Evolutionary conservation across 1,284 basidiomycete genomes (phyloP).

Genomic region (Ganoderma multipileum): DNA sequence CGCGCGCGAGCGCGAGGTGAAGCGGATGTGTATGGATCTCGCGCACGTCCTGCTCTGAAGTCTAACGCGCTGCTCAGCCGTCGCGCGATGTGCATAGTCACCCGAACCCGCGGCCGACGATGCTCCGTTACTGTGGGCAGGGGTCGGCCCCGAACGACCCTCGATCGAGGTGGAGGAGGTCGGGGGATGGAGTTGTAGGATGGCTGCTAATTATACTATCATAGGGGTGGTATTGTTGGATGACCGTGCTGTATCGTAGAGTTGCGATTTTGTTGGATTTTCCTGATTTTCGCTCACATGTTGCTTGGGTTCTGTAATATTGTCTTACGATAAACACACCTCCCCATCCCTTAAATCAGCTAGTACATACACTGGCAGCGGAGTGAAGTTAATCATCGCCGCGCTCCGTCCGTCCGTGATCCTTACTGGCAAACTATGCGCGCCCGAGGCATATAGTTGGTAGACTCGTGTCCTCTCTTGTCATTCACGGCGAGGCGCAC

Average conservation of each 20-base stretch:
- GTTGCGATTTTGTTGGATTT: neutral
- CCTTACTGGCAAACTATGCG: neutral
- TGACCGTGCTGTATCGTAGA: neutral
- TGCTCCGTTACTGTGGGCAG: neutral
- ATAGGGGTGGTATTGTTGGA: neutral
- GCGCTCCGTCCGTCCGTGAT: neutral
- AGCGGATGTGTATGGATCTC: constrained; percentile 65
- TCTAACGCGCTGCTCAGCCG: constrained; percentile 36
- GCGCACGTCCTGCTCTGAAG: constrained; percentile 56
- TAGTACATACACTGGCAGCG: neutral
- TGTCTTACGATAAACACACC: neutral
- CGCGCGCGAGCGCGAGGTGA: constrained; percentile 67
- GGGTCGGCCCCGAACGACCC: neutral
- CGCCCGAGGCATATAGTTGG: neutral
- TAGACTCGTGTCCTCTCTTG: constrained; percentile 1
- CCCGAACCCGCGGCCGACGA: neutral
- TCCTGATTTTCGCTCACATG: neutral
- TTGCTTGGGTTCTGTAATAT: neutral
- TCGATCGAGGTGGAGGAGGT: neutral
- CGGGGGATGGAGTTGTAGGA: constrained; percentile 19
- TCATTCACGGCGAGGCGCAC: constrained; percentile 13
- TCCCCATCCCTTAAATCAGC: neutral
- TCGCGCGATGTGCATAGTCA: neutral
- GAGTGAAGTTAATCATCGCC: neutral
- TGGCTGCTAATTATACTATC: no score